A percentile compares a stretch with the other conserved stretches of the same genome.
Evolutionary conservation across 2,329 filamentous ascomycete species (phyloP).

Genomic region (Pseudogymnoascus sp.): DNA sequence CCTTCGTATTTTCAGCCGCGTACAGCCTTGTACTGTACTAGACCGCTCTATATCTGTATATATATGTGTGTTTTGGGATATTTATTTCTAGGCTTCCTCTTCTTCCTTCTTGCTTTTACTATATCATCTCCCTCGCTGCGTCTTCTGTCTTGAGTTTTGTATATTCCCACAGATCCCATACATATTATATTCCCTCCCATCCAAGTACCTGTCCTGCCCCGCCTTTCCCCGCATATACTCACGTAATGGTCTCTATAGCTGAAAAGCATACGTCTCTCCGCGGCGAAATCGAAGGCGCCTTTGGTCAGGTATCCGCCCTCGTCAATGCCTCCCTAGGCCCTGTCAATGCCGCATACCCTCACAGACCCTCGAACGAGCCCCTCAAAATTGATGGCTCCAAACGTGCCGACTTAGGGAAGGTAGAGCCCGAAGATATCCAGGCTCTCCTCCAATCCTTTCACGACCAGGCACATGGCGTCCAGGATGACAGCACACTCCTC

Average conservation of each 20-base stretch:
- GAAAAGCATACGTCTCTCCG: slow-evolving; percentile 11
- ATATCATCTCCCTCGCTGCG: background rate
- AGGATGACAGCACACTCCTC: slow-evolving; percentile 70
- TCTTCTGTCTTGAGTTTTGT: background rate
- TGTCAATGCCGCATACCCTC: slow-evolving; percentile 30
- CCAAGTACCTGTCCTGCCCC: background rate
- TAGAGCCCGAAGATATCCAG: slow-evolving; percentile 43
- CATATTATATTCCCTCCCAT: background rate
- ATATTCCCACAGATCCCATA: background rate
- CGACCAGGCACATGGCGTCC: slow-evolving; percentile 53
- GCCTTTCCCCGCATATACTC: background rate
- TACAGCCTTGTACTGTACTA: background rate
- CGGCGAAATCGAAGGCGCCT: slow-evolving; percentile 29
- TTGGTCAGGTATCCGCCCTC: slow-evolving; percentile 33
- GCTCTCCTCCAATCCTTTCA: slow-evolving; percentile 56
- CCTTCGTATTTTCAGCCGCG: slow-evolving; percentile 1
- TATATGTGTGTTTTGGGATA: background rate
- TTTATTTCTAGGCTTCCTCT: background rate
- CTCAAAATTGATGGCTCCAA: slow-evolving; percentile 20
- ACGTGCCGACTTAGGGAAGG: slow-evolving; percentile 35
- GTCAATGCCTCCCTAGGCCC: slow-evolving; percentile 36
- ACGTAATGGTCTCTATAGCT: background rate
- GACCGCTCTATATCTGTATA: background rate
- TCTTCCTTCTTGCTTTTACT: background rate
- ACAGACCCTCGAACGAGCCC: slow-evolving; percentile 27